Conservation (phyloP, 2,329 filamentous ascomycete species). For the Massarina eburnea region DNA sequence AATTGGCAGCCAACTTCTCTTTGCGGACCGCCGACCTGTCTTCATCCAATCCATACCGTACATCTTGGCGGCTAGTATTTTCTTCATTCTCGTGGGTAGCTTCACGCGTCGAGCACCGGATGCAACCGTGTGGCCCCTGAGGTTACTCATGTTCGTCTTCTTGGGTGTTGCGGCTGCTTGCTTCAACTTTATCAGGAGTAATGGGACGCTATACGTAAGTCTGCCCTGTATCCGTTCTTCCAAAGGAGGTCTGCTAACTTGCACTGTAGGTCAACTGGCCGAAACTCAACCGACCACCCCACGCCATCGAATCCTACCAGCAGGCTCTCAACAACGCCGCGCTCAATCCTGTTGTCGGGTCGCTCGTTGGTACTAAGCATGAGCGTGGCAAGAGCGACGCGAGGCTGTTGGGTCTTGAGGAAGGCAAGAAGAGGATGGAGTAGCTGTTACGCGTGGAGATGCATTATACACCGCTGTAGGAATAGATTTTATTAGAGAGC, state of each 20-base stretch:
- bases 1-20: constrained; percentile 72
- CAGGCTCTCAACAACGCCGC: constrained; percentile 81
- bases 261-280: constrained; percentile 89
- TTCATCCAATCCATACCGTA: constrained; percentile 95
- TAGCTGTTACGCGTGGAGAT: constrained; percentile 36
- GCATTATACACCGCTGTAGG: background rate
- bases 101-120: constrained; percentile 73
- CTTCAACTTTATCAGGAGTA: constrained; percentile 73
- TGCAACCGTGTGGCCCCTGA: constrained; percentile 75
- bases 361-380: constrained; percentile 66
- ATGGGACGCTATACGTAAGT: constrained; percentile 94
- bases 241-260: constrained; percentile 7
- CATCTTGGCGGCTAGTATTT: constrained; percentile 79
- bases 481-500: background rate
- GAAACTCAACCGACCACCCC: constrained; percentile 86
- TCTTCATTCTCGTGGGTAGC: constrained; percentile 75
- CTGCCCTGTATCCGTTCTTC: background rate
- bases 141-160: constrained; percentile 81
- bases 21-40: constrained; percentile 81
- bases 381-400: constrained; percentile 83
- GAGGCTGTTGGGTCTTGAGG: constrained; percentile 81
- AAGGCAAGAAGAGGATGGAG: constrained; percentile 98
- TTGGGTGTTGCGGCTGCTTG: constrained; percentile 69
- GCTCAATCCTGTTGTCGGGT: constrained; percentile 79
- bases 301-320: constrained; percentile 83